Percentiles rank a stretch among this genome's conserved stretches.
These are phyloP conservation scores for Trametes coccinea DNA, from an alignment of 768 basidiomycete genomes.

Conservation along the genomic window DNA sequence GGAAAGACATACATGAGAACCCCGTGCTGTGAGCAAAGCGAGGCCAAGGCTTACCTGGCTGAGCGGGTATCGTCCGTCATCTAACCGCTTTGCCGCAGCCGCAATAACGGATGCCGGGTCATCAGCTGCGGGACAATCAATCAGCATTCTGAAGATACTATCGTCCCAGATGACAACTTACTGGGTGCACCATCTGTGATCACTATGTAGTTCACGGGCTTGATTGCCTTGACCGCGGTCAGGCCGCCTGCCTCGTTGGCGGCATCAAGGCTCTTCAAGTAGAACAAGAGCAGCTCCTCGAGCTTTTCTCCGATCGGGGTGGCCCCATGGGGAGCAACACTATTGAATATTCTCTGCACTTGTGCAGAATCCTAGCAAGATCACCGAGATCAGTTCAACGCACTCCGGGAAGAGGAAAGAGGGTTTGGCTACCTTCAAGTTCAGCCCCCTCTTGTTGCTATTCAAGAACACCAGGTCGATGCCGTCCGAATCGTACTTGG, in stretches of 20 bases:
- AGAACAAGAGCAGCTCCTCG: conserved; percentile 41
- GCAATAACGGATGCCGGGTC: conserved; percentile 52
- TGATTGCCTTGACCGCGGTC: conserved; percentile 39
- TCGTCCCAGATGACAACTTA: conserved; percentile 30
- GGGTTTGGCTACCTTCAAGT: conserved; percentile 39
- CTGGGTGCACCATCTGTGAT: conserved; percentile 67
- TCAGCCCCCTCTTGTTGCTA: conserved; percentile 28
- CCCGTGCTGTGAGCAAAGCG: not conserved
- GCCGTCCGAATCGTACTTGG: conserved; percentile 55
- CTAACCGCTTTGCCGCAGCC: conserved; percentile 49
- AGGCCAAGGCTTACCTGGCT: conserved; percentile 44
- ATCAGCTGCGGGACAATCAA: conserved; percentile 41
- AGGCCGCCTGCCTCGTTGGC: conserved; percentile 29
- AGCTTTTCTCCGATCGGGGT: conserved; percentile 49
- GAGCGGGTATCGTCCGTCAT: conserved; percentile 50
- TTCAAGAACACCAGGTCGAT: conserved; percentile 68
- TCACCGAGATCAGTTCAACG: not conserved
- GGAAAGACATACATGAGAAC: not conserved
- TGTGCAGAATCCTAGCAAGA: conserved; percentile 36
- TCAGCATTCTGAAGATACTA: not conserved
- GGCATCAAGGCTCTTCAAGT: conserved; percentile 36
- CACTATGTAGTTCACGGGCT: conserved; percentile 59
- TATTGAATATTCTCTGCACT: conserved; percentile 45
- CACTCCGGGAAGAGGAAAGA: not conserved
- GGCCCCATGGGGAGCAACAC: conserved; percentile 43